These are phyloP conservation scores for Cladorrhinum samala DNA, from an alignment of 495 filamentous ascomycete genomes.

Conservation along the genomic window DNA sequence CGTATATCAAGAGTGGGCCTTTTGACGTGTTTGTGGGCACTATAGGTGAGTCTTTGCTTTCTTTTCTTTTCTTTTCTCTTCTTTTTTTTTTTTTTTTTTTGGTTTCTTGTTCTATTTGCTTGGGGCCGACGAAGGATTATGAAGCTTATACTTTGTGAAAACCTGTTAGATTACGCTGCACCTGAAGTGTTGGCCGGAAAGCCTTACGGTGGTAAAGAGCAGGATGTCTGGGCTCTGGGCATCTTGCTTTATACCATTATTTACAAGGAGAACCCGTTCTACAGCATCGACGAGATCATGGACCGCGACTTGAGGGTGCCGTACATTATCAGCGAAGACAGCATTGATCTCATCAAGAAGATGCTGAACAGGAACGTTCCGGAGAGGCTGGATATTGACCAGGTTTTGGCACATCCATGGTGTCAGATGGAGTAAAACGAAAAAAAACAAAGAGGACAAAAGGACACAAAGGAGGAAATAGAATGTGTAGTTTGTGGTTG, in stretches of 20 bases:
- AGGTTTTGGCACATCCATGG: constrained; percentile 86
- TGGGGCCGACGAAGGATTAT: too few relatives aligned
- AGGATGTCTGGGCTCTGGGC: constrained; percentile 98
- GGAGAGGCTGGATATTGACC: constrained; percentile 69
- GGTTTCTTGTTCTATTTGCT: too few relatives aligned
- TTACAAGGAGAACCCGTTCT: constrained; percentile 99
- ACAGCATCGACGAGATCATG: constrained; percentile 98
- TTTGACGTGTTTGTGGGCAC: constrained; percentile 99
- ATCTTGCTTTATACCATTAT: constrained; percentile 97
- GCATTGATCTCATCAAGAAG: constrained; percentile 77
- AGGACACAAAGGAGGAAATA: too few relatives aligned
- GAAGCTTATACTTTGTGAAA: background rate
- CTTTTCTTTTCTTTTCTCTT: background rate
- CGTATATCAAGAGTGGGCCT: constrained; percentile 95
- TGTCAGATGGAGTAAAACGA: constrained; percentile 34
- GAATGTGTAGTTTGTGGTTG: too few relatives aligned
- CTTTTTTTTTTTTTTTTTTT: background rate
- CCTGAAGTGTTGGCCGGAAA: constrained; percentile 93
- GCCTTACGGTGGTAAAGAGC: constrained; percentile 91
- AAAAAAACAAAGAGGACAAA: too few relatives aligned
- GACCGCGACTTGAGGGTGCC: constrained; percentile 91
- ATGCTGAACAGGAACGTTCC: constrained; percentile 92
- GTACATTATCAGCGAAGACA: constrained; percentile 83
- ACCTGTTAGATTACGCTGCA: constrained; percentile 78
- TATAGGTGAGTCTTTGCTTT: constrained; percentile 64